These are phyloP conservation scores for Pseudocercospora crystallina DNA, from an alignment of 2,329 filamentous ascomycete genomes.

Conservation along the genomic window DNA sequence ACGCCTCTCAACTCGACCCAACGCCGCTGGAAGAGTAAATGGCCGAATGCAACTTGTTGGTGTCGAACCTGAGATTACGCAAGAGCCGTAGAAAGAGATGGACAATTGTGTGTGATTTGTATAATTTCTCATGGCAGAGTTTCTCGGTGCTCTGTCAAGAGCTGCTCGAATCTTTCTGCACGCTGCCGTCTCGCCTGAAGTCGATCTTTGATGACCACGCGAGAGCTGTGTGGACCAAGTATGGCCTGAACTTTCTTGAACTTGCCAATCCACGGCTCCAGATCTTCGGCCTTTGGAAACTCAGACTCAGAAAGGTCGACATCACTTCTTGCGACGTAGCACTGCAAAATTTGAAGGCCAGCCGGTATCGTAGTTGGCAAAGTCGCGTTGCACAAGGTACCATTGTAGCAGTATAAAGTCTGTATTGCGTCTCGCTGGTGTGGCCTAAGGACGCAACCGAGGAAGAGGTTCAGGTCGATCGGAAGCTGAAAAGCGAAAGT, in stretches of 20 bases:
- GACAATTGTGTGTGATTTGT: too few species aligned
- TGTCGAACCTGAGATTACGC: too few species aligned
- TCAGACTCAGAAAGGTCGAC: conserved; percentile 1
- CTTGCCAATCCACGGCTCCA: conserved; percentile 7
- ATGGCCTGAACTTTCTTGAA: conserved; percentile 13
- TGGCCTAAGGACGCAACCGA: conserved; percentile 10
- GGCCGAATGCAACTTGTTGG: too few species aligned
- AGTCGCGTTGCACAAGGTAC: conserved; percentile 12
- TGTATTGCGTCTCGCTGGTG: conserved; percentile 12
- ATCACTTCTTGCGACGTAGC: conserved; percentile 9
- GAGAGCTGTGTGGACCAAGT: not conserved
- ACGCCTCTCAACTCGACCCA: too few species aligned
- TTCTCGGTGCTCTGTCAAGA: too few species aligned
- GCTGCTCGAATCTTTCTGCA: too few species aligned
- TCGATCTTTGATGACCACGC: too few species aligned
- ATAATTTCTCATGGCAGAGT: too few species aligned
- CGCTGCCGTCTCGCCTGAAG: too few species aligned
- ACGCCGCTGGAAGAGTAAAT: too few species aligned
- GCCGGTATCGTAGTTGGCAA: conserved; percentile 7
- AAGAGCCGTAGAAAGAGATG: too few species aligned
- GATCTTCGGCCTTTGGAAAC: conserved; percentile 2
- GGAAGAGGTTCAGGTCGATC: conserved; percentile 15
- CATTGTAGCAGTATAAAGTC: conserved; percentile 10
- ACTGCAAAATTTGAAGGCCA: conserved; percentile 10
- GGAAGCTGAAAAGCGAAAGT: conserved; percentile 16